Percentiles rank a stretch among this genome's conserved stretches.
Conservation (phyloP, 2,329 filamentous ascomycete species). For the Fusarium sp. region DNA sequence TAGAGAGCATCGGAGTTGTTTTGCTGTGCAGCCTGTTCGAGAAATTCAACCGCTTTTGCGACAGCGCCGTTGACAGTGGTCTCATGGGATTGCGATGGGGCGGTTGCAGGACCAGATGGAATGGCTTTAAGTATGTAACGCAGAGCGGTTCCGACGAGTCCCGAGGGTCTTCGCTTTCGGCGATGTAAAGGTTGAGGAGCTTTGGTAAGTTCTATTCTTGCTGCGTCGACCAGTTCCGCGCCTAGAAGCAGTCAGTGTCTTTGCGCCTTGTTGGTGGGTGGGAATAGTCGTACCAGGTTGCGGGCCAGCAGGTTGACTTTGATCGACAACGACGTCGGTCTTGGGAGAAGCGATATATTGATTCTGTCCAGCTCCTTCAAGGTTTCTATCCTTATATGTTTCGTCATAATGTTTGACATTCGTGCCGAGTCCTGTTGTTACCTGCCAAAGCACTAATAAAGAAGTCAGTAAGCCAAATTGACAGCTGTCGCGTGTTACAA, state of each 20-base stretch:
- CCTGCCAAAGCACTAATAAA: slow-evolving; percentile 61
- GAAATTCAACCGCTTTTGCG: slow-evolving; percentile 62
- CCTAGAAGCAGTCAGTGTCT: slow-evolving; percentile 51
- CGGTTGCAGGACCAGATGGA: slow-evolving; percentile 61
- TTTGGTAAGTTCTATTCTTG: slow-evolving; percentile 62
- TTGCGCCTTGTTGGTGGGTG: slow-evolving; percentile 1
- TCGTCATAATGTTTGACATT: slow-evolving; percentile 55
- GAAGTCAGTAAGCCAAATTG: slow-evolving; percentile 41
- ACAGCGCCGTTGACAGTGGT: slow-evolving; percentile 57
- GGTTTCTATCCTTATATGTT: slow-evolving; percentile 46
- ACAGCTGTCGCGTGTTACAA: slow-evolving; percentile 39
- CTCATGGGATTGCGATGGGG: slow-evolving; percentile 56
- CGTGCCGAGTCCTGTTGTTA: slow-evolving; percentile 51
- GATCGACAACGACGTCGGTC: slow-evolving; percentile 47
- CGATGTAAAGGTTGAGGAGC: slow-evolving; percentile 59
- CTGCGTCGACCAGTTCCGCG: slow-evolving; percentile 65
- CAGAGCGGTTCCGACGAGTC: slow-evolving; percentile 57
- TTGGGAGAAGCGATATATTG: slow-evolving; percentile 50
- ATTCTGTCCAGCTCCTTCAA: slow-evolving; percentile 45
- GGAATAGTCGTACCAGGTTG: slow-evolving; percentile 53
- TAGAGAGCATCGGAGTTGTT: slow-evolving; percentile 87
- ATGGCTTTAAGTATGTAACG: slow-evolving; percentile 61
- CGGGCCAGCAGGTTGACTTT: slow-evolving; percentile 42
- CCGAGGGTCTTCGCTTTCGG: slow-evolving; percentile 57
- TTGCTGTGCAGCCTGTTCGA: slow-evolving; percentile 63